Evolutionary conservation across 2,329 filamentous ascomycete species (phyloP).

Genomic region (Colletotrichum cuscutae): DNA sequence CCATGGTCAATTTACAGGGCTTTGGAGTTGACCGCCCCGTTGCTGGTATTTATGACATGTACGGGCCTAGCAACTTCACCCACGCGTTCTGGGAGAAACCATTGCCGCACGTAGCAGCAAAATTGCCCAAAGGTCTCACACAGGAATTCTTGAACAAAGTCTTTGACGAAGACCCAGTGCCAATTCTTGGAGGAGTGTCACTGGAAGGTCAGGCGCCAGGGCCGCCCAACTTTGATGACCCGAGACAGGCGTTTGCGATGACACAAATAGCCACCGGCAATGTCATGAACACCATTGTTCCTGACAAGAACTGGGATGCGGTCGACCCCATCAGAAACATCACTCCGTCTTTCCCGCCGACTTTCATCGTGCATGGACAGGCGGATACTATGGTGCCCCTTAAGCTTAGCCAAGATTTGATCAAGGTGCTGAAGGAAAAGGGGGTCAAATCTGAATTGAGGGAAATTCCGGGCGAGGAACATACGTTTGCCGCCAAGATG

Average conservation of each 20-base stretch:
- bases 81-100: conserved; percentile 48
- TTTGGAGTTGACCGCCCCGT: conserved; percentile 48
- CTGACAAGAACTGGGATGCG: conserved; percentile 38
- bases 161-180: conserved; percentile 48
- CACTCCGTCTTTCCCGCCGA: conserved; percentile 45
- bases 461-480: conserved; percentile 52
- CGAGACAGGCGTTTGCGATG: conserved; percentile 51
- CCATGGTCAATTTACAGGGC: conserved; percentile 39
- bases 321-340: conserved; percentile 50
- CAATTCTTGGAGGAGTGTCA: conserved; percentile 50
- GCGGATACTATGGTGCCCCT: conserved; percentile 51
- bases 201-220: conserved; percentile 50
- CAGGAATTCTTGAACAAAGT: conserved; percentile 46
- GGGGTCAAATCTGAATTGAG: conserved; percentile 48
- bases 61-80: conserved; percentile 52
- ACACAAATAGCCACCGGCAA: conserved; percentile 52
- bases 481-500: conserved; percentile 55
- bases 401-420: conserved; percentile 46
- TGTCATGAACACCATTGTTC: conserved; percentile 47
- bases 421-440: conserved; percentile 38
- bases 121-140: conserved; percentile 40
- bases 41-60: conserved; percentile 52
- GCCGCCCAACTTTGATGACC: conserved; percentile 47
- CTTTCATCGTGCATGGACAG: conserved; percentile 53
- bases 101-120: conserved; percentile 43